Evolutionary conservation across 805 yeast genomes (phyloP).

Genomic region (Clavispora phyllophila): DNA sequence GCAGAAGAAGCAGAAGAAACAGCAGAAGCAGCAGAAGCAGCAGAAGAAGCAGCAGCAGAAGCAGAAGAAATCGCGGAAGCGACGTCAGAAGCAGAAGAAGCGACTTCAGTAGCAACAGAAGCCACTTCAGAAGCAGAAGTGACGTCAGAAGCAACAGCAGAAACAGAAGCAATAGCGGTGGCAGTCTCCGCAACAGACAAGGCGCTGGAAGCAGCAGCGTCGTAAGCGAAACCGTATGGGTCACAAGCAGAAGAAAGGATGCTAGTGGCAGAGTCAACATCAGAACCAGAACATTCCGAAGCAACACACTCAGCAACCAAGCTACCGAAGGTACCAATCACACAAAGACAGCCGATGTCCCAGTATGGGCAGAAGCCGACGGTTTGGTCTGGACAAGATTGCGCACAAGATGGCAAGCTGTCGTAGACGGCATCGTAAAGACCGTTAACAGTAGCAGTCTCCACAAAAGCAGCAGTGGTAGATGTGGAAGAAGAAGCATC

Average conservation of each 20-base stretch:
- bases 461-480: conserved; percentile 2
- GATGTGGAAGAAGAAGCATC: not conserved
- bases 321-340: conserved; percentile 6
- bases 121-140: not conserved
- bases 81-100: not conserved
- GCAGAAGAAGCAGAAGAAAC: not conserved
- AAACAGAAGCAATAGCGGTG: not conserved
- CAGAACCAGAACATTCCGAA: conserved; percentile 6
- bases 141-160: not conserved
- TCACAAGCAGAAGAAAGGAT: conserved; percentile 3
- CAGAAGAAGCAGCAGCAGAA: not conserved
- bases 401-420: conserved; percentile 9
- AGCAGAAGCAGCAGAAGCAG: not conserved
- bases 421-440: conserved; percentile 10
- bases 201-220: not conserved
- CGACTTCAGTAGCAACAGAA: not conserved
- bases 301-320: conserved; percentile 10
- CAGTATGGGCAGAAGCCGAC: conserved; percentile 10
- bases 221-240: not conserved
- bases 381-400: conserved; percentile 5
- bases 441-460: conserved; percentile 11
- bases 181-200: not conserved
- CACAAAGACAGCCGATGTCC: conserved; percentile 14
- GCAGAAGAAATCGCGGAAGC: not conserved
- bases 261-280: conserved; percentile 4